Base-by-base conservation (phyloP, 805 yeast genomes). In the Sugiyamaella lignohabitans region DNA sequence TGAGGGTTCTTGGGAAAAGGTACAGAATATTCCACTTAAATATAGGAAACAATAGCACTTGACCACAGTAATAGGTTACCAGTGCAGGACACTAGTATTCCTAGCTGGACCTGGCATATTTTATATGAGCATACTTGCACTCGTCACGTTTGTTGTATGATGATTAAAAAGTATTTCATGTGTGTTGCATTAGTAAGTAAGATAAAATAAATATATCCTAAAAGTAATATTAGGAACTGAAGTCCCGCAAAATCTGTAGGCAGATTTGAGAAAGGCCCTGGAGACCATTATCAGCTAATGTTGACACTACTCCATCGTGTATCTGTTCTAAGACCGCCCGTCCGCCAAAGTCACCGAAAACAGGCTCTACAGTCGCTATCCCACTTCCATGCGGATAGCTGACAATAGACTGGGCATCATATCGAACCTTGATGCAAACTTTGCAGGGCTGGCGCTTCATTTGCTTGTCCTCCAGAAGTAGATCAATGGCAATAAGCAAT, bases 1-100 rank as follows among this genome's bases (percentile, higher is more conserved):
- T 23, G 38, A 42, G 14, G 46, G 30, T 21, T 16, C 46, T 11
- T 53, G 46, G 48, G 57, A 48, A 24, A 35, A 49, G 34, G 23
- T 51, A 4, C 53, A 53, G 38, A 54, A 54, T 36, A 54, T 54
- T 30, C 58, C 58, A 1, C 27, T 29, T 20, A 54, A 53, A 50
- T 54, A 46, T 34, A 50, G 40, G 27, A 20, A 22, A 16, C 32
- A 27, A 27, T 14, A 27, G 8, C 14, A 27, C 8, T 27, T 27
- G 32, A n/a, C n/a, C n/a, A n/a, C n/a, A n/a, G n/a, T n/a, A n/a
- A n/a, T n/a, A n/a, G n/a, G n/a, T n/a, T n/a, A n/a, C n/a, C n/a
- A n/a, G n/a, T n/a, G n/a, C n/a, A n/a, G n/a, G n/a, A n/a, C n/a
- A n/a, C n/a, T n/a, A n/a, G n/a, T n/a, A n/a, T n/a, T n/a, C n/a